Conservation (phyloP, 371 early-diverging fungal species). For the Apophysomyces variabilis region DNA sequence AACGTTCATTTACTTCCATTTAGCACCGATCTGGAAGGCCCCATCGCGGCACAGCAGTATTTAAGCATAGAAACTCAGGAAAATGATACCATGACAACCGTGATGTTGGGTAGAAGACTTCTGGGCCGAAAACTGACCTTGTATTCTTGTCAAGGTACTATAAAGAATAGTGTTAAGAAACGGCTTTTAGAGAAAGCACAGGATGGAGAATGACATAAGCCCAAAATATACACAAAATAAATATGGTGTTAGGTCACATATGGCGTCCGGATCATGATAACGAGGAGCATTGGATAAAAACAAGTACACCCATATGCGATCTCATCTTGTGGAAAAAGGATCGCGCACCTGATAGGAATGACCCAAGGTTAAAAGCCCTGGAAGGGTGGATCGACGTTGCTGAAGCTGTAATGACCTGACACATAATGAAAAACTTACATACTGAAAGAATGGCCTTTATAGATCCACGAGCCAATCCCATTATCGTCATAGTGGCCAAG, state of each 20-base stretch:
- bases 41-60: slow-evolving; percentile 17
- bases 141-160: slow-evolving; percentile 16
- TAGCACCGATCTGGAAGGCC: slow-evolving; percentile 14
- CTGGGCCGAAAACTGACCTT: slow-evolving; percentile 12
- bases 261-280: slow-evolving; percentile 14
- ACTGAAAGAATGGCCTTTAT: background rate
- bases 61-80: background rate
- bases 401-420: slow-evolving; percentile 6
- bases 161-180: background rate
- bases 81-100: slow-evolving; percentile 3
- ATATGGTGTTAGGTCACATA: slow-evolving; percentile 4
- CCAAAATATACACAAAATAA: background rate
- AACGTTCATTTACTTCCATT: slow-evolving; percentile 22
- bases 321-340: slow-evolving; percentile 28
- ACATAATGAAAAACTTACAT: background rate
- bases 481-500: background rate
- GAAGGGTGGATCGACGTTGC: slow-evolving; percentile 22
- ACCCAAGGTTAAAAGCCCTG: slow-evolving; percentile 17
- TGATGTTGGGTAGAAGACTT: slow-evolving; percentile 18
- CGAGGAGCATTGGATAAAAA: slow-evolving; percentile 12
- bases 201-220: background rate
- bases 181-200: too few species aligned
- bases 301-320: background rate
- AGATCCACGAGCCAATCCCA: slow-evolving; percentile 4
- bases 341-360: slow-evolving; percentile 18